Evolutionary conservation across 305 asterid species (phyloP), one percentile per base, ranked within the genome.

Genomic region (Fraxinus dipetala): DNA sequence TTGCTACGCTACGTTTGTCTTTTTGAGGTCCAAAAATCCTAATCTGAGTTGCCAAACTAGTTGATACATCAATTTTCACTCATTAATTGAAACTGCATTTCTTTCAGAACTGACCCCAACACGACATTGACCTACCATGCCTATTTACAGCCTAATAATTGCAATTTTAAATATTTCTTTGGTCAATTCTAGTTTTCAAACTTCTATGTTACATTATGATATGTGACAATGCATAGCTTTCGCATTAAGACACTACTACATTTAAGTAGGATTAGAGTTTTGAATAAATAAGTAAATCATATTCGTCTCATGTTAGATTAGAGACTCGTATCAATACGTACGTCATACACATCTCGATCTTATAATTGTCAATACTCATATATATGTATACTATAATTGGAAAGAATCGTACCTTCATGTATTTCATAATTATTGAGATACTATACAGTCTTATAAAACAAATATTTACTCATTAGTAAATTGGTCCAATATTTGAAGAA

Each of bases 11-110:
- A 1, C 28, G 28, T 24, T 24, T 65, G 36, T n/a, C 35, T 26
- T 61, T 31, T 69, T 13, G 18, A 67, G 75, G 75, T 69, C 75
- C 75, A 69, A 69, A n/a, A 69, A 30, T 14, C 75, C 75, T 69
- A 69, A 11, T 14, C 22, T 69, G 18, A 70, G 75, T 31, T 70
- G 75, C 45, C 48, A 32, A 72, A 32, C 38, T 31, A 5, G 75
- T 30, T 13, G 38, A 70, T 69, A 30, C 38, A 69, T 67, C 75
- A 69, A 28, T 11, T 69, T 51, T 28, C 5, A 30, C 75, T 11
- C 22, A 69, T 67, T 5, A 28, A 28, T 13, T 28, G 38, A 67
- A 30, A 16, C 76, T 72, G 4, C 0, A 16, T 72, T 34, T 32
- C 26, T 72, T 16, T 32, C 76, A 28, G 45, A 72, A 72, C 5